Evolutionary conservation across 305 asterid genomes (phyloP).

Genomic region (Fraxinus paxiana): DNA sequence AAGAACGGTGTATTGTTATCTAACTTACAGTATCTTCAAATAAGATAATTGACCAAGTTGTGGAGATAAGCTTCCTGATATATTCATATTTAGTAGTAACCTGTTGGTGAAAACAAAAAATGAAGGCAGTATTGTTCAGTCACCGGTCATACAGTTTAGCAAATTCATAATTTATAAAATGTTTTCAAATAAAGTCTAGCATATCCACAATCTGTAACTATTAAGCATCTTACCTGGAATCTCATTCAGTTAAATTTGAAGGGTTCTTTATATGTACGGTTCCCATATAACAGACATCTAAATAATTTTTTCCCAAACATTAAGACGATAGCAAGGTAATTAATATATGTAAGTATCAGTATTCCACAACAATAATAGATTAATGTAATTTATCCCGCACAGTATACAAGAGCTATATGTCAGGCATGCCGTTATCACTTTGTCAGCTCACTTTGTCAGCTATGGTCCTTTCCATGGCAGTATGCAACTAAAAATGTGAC

Average conservation of each 20-base stretch:
- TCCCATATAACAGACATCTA: background rate
- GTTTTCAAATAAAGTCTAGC: background rate
- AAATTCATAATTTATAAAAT: background rate
- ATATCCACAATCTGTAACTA: background rate
- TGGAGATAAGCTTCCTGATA: conserved; percentile 81
- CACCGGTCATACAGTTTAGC: background rate
- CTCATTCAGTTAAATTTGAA: background rate
- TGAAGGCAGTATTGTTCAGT: background rate
- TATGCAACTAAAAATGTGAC: background rate
- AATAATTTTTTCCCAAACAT: background rate
- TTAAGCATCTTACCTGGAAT: background rate
- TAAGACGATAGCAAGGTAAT: background rate
- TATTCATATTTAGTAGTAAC: conserved; percentile 41
- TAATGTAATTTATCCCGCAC: background rate
- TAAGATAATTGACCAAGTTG: conserved; percentile 72
- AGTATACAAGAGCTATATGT: background rate
- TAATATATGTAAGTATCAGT: background rate
- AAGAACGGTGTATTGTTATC: background rate
- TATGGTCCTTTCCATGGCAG: background rate
- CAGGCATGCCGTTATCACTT: background rate
- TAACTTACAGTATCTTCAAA: conserved; percentile 72
- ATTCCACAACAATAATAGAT: background rate
- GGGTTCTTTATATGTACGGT: background rate
- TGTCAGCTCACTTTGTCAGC: background rate
- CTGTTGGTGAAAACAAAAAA: conserved; percentile 39